Conservation (phyloP, 108 stramenopile species). For the Licmophora abbreviata region DNA sequence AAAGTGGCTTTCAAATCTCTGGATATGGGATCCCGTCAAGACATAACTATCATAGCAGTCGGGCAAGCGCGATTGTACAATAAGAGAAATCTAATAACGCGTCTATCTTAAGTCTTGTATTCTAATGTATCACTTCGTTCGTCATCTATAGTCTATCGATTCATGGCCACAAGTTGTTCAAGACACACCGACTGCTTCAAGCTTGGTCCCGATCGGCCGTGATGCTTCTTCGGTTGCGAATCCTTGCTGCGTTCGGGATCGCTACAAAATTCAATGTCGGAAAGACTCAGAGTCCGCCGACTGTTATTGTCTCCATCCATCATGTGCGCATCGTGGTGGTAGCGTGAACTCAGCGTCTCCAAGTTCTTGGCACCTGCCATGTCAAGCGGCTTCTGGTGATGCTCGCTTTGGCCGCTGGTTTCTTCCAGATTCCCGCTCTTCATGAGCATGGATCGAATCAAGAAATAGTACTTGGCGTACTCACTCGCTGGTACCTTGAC, state of each 20-base stretch:
- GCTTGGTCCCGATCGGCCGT: conserved; percentile 21
- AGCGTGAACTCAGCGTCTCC: neutral
- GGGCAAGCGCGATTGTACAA: too few species aligned
- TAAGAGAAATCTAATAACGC: too few species aligned
- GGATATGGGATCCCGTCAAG: neutral
- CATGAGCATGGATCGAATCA: conserved; percentile 79
- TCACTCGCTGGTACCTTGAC: conserved; percentile 86
- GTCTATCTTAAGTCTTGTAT: too few species aligned
- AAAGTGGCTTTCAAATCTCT: conserved; percentile 35
- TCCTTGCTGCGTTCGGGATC: neutral
- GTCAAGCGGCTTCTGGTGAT: neutral
- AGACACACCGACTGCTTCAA: conserved; percentile 32
- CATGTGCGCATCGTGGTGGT: neutral
- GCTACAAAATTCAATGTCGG: neutral
- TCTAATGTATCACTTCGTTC: too few species aligned
- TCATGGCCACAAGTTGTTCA: conserved; percentile 23
- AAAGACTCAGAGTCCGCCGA: conserved; percentile 19
- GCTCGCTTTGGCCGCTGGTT: neutral
- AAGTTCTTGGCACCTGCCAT: conserved; percentile 4
- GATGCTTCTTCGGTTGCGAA: neutral
- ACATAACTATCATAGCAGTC: too few species aligned
- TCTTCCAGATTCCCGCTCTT: conserved; percentile 41
- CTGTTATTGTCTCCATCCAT: neutral
- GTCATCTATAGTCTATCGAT: too few species aligned
- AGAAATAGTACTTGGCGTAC: conserved; percentile 97